Base-by-base conservation (phyloP, 148 eudicot species). In the Persicaria tinctoria region DNA sequence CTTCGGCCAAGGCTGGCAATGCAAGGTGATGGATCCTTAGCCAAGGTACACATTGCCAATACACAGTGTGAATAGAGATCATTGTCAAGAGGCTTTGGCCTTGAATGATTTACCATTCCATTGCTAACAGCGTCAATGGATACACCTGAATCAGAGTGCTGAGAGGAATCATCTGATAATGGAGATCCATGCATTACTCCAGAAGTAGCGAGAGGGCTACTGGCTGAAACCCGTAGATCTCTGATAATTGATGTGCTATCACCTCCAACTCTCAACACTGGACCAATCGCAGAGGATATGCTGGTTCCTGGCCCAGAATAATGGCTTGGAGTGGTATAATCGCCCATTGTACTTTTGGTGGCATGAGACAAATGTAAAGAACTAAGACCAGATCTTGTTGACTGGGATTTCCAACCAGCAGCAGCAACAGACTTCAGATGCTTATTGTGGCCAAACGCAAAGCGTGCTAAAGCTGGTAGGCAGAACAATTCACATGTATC, bases 111-210 rank as follows among this genome's bases (percentile, higher is more conserved):
- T 32, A 85, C 70, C 66, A 84, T 77, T 62, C 92, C 98, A 81
- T 90, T 88, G 81, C 86, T 83, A 20, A 74, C 77, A 57, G 78
- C 76, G 68, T 86, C 97, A 79, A 76, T 79, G 46, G 86, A 76
- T 68, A 82, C 82, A 75, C 93, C 98, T 72, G 98, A 86, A 83
- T 94, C 97, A 57, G 98, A 91, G 87, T 85, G 97, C 73, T 86
- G 98, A 68, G 92, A 90, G 54, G 90, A 91, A 81, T 95, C 96
- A 82, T 95, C 97, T 8, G 97, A 95, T 12, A 86, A 76, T 47
- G 97, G 98, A 83, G 98, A 95, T 47, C 97, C 97, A 77, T 92
- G 93, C 92, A 92, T 82, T 46, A 92, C 79, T 75, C 93, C 96
- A 72, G 98, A 73, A 60, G 85, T 72, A 62, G 91, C 86, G 74